Percentiles rank a stretch among this genome's conserved stretches.
These are phyloP conservation scores for Pleomassaria siparia DNA, from an alignment of 2,329 filamentous ascomycete species.

Conservation along the genomic window DNA sequence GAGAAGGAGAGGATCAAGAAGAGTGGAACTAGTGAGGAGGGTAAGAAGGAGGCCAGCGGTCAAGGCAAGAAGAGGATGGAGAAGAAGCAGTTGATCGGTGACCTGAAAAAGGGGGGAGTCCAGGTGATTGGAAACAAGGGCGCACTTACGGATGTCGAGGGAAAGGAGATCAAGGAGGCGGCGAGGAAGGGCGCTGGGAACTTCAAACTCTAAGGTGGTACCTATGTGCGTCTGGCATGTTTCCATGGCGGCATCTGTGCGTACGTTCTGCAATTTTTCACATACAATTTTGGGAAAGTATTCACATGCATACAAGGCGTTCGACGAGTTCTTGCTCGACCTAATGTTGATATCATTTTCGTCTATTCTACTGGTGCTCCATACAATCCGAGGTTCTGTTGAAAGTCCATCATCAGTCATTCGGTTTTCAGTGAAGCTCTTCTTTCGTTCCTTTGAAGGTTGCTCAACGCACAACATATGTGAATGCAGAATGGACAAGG, in stretches of 20 bases:
- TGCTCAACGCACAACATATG: too few species aligned
- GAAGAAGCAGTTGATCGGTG: constrained; percentile 61
- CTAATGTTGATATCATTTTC: neutral
- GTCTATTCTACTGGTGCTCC: too few species aligned
- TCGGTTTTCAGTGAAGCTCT: too few species aligned
- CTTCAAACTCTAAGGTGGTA: constrained; percentile 36
- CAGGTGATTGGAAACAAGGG: constrained; percentile 91
- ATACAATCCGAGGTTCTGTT: too few species aligned
- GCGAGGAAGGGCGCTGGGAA: constrained; percentile 31
- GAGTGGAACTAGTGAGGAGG: constrained; percentile 55
- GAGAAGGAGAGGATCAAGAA: constrained; percentile 85
- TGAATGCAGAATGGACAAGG: too few species aligned
- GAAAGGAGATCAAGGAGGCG: constrained; percentile 63
- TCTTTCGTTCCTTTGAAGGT: too few species aligned
- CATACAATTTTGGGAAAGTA: neutral
- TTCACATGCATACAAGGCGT: neutral
- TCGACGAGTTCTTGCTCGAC: neutral
- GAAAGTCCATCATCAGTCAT: too few species aligned
- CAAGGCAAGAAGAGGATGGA: constrained; percentile 56
- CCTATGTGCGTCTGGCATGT: neutral
- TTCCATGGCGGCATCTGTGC: neutral
- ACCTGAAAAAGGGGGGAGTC: constrained; percentile 81
- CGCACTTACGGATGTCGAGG: constrained; percentile 79
- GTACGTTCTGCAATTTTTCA: neutral
- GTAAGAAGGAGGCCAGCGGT: constrained; percentile 49